These are phyloP conservation scores for Pochonia chlamydosporia DNA, from an alignment of 2,329 filamentous ascomycete species.

Conservation along the genomic window DNA sequence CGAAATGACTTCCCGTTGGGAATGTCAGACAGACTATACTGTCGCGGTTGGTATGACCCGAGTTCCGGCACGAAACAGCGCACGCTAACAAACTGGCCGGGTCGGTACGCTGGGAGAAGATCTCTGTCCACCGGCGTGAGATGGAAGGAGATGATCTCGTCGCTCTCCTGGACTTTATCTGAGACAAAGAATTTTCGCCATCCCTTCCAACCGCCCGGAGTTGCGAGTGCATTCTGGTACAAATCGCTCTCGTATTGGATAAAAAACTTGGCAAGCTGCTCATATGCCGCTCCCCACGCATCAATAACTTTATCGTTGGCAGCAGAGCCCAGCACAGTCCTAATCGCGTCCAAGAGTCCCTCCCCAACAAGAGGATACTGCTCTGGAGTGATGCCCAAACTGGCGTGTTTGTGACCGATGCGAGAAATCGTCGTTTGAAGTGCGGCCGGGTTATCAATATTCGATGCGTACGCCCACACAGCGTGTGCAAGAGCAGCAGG, in stretches of 20 bases:
- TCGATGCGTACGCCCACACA: constrained; percentile 60
- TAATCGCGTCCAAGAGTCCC: constrained; percentile 59
- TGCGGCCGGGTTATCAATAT: constrained; percentile 47
- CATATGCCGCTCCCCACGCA: constrained; percentile 65
- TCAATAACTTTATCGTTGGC: constrained; percentile 55
- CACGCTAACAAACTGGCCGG: constrained; percentile 65
- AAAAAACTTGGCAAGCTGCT: constrained; percentile 62
- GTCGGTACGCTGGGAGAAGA: constrained; percentile 51
- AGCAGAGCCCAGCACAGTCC: constrained; percentile 54
- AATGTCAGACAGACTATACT: constrained; percentile 64
- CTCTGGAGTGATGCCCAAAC: constrained; percentile 56
- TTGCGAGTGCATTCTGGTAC: constrained; percentile 38
- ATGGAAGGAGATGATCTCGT: constrained; percentile 62
- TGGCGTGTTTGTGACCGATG: constrained; percentile 63
- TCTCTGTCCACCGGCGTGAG: constrained; percentile 53
- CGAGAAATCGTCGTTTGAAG: constrained; percentile 30
- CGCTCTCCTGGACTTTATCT: constrained; percentile 55
- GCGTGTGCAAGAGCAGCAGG: constrained; percentile 17
- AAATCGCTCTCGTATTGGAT: constrained; percentile 56
- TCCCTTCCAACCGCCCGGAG: constrained; percentile 45
- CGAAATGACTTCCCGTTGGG: constrained; percentile 54
- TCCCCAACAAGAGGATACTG: constrained; percentile 63
- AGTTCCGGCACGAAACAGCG: constrained; percentile 48
- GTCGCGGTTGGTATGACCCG: constrained; percentile 55
- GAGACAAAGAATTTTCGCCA: constrained; percentile 61